Evolutionary conservation across 108 stramenopile genomes (phyloP), one percentile per base, ranked within the genome.

Genomic region (Phaeodactylum tricornutum): DNA sequence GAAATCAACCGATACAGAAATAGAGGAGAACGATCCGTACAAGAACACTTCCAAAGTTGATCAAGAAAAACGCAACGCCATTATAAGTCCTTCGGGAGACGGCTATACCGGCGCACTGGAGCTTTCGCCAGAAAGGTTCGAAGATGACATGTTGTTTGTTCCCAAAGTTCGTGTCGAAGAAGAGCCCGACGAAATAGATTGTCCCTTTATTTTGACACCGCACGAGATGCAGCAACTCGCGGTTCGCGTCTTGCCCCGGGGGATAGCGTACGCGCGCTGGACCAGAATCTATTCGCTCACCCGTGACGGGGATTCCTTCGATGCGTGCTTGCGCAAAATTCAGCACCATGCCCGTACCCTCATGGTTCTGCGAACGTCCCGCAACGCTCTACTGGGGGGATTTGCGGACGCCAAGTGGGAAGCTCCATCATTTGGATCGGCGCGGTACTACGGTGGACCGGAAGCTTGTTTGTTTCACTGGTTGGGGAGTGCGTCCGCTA

Each of bases 281-380:
- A 81, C 68, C 41, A 46, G 90, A 49, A 39, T 87, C 19, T 92
- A 92, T 50, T 71, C 78, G 42, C 60, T 92, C 17, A 47, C 62
- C 4, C 62, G 90, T 6, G 90, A 92, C 42, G 90, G 90, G 0
- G 90, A 92, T 61, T 77, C 82, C 36, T 92, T 92, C 50, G 83
- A 80, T 31, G 57, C 61, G 0, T 92, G 79, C 55, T 47, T 92
- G n/a, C 70, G 72, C 7, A 38, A 65, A 14, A 68, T 85, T 15
- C 44, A 69, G n/a, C 68, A 63, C 2, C 43, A 63, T 17, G 41
- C 63, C 27, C 58, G 71, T 24, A 87, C 83, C 14, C 60, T 92
- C 1, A 51, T 92, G 62, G 83, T 85, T 6, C 54, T 92, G 3
- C 59, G 63, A 61, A 83, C 85, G 4, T 81, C 77, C 4, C 21